These are phyloP conservation scores for Pleurotus cornucopiae DNA, from an alignment of 768 basidiomycete species.

Conservation along the genomic window DNA sequence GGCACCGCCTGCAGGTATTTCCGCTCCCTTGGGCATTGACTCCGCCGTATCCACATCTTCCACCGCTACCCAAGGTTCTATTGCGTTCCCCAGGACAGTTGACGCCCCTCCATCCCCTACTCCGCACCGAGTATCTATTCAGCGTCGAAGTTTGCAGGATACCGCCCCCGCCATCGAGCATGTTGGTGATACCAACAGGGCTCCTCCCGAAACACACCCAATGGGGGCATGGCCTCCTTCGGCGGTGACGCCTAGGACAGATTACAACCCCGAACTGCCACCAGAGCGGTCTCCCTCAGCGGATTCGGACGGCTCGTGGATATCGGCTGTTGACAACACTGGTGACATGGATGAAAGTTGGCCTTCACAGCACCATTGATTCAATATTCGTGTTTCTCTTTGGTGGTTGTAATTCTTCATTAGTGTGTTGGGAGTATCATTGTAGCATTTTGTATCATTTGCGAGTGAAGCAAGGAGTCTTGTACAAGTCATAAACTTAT, in stretches of 20 bases:
- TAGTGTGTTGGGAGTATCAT: background rate
- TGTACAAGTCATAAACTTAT: no score
- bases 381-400: no score
- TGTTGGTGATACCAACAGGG: background rate
- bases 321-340: background rate
- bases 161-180: background rate
- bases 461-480: no score
- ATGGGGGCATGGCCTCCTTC: background rate
- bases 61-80: background rate
- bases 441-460: no score
- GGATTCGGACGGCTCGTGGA: constrained; percentile 5
- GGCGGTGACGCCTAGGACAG: background rate
- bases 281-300: constrained; percentile 6
- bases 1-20: background rate
- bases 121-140: background rate
- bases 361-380: no score
- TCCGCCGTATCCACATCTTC: background rate
- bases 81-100: background rate
- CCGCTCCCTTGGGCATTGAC: background rate
- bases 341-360: background rate
- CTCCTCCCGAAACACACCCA: background rate
- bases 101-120: background rate
- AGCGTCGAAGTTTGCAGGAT: background rate
- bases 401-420: no score
- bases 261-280: background rate